A percentile compares a stretch with the other conserved stretches of the same genome.
phyloP scores from a whole-genome alignment of 2,329 filamentous ascomycete species.

The Penicillium sp. region DNA sequence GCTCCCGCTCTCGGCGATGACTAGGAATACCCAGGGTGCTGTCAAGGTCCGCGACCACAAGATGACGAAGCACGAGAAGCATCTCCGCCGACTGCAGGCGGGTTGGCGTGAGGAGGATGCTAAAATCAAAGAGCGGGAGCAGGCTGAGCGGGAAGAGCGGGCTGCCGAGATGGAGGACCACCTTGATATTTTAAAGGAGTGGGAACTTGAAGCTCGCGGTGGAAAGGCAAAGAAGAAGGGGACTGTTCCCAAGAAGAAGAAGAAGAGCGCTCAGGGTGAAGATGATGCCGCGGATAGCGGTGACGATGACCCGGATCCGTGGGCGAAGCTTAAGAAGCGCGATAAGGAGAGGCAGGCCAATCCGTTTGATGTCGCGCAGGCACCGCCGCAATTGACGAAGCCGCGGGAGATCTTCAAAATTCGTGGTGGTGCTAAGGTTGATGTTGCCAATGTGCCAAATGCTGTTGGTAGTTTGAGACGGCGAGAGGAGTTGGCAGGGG shows the following conservation, averaged over 20 bases:
- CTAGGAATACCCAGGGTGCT: slow-evolving; percentile 49
- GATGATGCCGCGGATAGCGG: slow-evolving; percentile 52
- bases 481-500: slow-evolving; percentile 69
- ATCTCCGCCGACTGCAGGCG: slow-evolving; percentile 62
- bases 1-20: slow-evolving; percentile 71
- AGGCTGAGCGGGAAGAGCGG: slow-evolving; percentile 69
- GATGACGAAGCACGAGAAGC: slow-evolving; percentile 78
- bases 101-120: slow-evolving; percentile 58
- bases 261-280: slow-evolving; percentile 34
- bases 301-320: slow-evolving; percentile 70
- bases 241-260: slow-evolving; percentile 37
- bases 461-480: slow-evolving; percentile 67
- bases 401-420: slow-evolving; percentile 64
- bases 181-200: slow-evolving; percentile 62
- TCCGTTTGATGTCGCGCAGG: slow-evolving; percentile 60
- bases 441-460: slow-evolving; percentile 68
- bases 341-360: slow-evolving; percentile 38
- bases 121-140: slow-evolving; percentile 67
- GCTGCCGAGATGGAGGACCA: slow-evolving; percentile 63
- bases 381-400: slow-evolving; percentile 70
- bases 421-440: slow-evolving; percentile 61
- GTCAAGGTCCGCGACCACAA: slow-evolving; percentile 52
- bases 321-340: slow-evolving; percentile 69
- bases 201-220: slow-evolving; percentile 54
- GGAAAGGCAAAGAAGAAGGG: slow-evolving; percentile 52